Conservation (phyloP, 2,329 filamentous ascomycete genomes). For the Lachnellula subtilissima region DNA sequence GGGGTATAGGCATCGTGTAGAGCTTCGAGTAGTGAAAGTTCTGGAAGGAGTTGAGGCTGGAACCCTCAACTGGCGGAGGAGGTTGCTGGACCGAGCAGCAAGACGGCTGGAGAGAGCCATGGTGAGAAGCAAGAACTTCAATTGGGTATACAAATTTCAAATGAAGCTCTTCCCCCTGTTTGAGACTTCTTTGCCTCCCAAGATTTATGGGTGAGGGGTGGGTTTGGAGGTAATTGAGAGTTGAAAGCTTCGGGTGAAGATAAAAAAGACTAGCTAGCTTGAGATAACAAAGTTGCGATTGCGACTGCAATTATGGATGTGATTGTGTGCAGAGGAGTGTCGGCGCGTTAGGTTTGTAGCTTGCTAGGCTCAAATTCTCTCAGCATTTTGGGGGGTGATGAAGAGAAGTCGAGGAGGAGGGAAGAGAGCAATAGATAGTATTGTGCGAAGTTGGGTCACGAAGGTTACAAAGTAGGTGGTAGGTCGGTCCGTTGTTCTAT, state of each 20-base stretch:
- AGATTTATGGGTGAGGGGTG: neutral
- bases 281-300: neutral
- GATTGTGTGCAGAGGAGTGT: constrained; percentile 29
- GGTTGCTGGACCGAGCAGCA: constrained; percentile 27
- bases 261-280: neutral
- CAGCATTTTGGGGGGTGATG: constrained; percentile 7
- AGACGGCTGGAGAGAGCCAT: constrained; percentile 32
- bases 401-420: neutral
- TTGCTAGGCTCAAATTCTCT: constrained; percentile 17
- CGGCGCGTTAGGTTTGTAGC: constrained; percentile 16
- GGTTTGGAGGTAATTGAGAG: constrained; percentile 7
- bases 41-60: constrained; percentile 19
- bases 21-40: constrained; percentile 28
- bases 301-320: constrained; percentile 14
- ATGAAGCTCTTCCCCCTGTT: constrained; percentile 9
- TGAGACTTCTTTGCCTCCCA: constrained; percentile 5
- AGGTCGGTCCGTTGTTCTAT: neutral
- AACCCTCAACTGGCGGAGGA: constrained; percentile 29
- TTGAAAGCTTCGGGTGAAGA: neutral
- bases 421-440: neutral
- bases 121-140: constrained; percentile 19
- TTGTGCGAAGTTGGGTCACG: neutral
- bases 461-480: neutral
- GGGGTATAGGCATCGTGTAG: constrained; percentile 21
- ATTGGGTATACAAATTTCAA: constrained; percentile 17